Evolutionary conservation across 2,329 filamentous ascomycete genomes (phyloP), one percentile per base, ranked within the genome.

Genomic region (Sclerotiophoma versabilis): DNA sequence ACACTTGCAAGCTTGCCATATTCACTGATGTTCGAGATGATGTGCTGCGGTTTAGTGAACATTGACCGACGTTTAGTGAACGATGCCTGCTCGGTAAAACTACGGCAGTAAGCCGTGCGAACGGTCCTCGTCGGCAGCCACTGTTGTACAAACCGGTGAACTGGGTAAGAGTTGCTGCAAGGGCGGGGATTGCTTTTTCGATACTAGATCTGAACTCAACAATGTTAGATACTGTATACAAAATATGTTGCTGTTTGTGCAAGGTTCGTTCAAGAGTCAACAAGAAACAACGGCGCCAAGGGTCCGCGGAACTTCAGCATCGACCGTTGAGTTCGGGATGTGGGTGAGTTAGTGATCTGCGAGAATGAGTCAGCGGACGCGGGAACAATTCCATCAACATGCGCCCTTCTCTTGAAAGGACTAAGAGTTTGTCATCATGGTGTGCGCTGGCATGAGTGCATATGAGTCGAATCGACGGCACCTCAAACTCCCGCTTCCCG

Each of bases 391-490:
- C 41, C 33, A 45, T 46, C 32, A 25, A n/a, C 14, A 15, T 39
- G 38, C 45, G 33, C 45, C 51, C 39, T 49, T 54, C 19, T 19
- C 2, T 23, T n/a, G 15, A 19, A 1, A 19, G n/a, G 20, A 17
- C 15, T 26, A 12, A 17, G 17, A 25, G 22, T 17, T 26, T 11
- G 1, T 36, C 27, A 39, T 23, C 14, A 29, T 29, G 25, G 43
- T 25, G 10, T 25, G 47, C 47, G n/a, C 32, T 25, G 15, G 23
- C 22, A 37, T 54, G 46, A 50, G 55, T 51, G 26, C 46, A 48
- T 26, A 53, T 49, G 45, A 57, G 45, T 45, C 34, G 46, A 49
- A 30, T 11, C 11, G n/a, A 34, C 33, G 32, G 33, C 39, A 32
- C 32, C 45, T 38, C 19, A 33, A 26, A 23, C 7, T 44, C 11